Evolutionary conservation across 2,329 filamentous ascomycete genomes (phyloP).

Genomic region (Pyricularia pennisetigena): DNA sequence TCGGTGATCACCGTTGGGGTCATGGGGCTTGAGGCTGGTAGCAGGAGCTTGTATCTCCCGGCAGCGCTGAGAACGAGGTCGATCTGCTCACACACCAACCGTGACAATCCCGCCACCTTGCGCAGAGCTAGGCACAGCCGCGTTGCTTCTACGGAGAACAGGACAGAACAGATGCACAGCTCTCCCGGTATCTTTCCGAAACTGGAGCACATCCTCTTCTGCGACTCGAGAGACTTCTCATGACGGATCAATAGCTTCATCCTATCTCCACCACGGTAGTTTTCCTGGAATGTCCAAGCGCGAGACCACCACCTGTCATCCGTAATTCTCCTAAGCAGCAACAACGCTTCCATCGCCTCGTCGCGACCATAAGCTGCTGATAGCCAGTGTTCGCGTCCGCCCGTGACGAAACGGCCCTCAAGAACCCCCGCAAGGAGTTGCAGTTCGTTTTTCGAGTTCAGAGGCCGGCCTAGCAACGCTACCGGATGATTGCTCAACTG

Average conservation of each 20-base stretch:
- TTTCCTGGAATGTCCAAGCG: slow-evolving; percentile 25
- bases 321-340: slow-evolving; percentile 15
- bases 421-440: slow-evolving; percentile 11
- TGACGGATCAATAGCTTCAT: slow-evolving; percentile 21
- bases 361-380: not conserved
- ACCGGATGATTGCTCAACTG: slow-evolving; percentile 18
- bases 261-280: slow-evolving; percentile 16
- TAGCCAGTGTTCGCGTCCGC: not conserved
- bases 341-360: slow-evolving; percentile 12
- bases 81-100: slow-evolving; percentile 5
- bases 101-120: not conserved
- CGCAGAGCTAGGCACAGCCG: not conserved
- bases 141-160: not conserved
- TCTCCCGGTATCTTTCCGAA: slow-evolving; percentile 1
- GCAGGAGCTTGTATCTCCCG: slow-evolving; percentile 16
- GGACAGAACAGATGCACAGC: not conserved
- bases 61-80: slow-evolving; percentile 12
- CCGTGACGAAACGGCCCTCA: slow-evolving; percentile 10
- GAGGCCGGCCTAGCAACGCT: slow-evolving; percentile 15
- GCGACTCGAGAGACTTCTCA: slow-evolving; percentile 8
- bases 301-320: slow-evolving; percentile 19
- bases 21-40: slow-evolving; percentile 15
- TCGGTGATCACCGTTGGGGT: slow-evolving; percentile 15
- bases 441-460: slow-evolving; percentile 7
- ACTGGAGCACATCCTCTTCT: slow-evolving; percentile 9